These are phyloP conservation scores for Penicillium sp. DNA, from an alignment of 2,329 filamentous ascomycete species.

Conservation along the genomic window DNA sequence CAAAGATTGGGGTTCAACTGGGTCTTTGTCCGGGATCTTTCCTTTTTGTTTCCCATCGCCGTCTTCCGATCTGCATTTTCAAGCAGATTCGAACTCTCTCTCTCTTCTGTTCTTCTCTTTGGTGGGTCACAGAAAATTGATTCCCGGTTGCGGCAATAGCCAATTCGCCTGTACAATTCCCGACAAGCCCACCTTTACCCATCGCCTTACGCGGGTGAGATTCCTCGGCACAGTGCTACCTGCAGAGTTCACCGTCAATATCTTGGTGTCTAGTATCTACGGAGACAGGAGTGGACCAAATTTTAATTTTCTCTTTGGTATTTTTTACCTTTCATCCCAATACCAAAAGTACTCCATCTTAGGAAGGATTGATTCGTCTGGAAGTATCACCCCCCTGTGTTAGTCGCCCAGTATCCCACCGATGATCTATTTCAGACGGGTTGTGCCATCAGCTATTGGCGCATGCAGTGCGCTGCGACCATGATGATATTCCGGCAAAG, in stretches of 20 bases:
- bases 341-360: not conserved
- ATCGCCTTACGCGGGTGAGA: slow-evolving; percentile 6
- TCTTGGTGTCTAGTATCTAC: not conserved
- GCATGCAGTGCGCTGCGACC: slow-evolving; percentile 23
- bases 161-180: slow-evolving; percentile 4
- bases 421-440: slow-evolving; percentile 14
- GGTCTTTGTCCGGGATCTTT: slow-evolving; percentile 8
- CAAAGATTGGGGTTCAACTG: slow-evolving; percentile 1
- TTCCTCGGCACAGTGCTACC: slow-evolving; percentile 16
- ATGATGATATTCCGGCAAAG: slow-evolving; percentile 16
- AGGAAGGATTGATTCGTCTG: not conserved
- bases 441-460: slow-evolving; percentile 22
- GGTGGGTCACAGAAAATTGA: slow-evolving; percentile 11
- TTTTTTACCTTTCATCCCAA: not conserved
- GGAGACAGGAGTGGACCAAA: no score
- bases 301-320: not conserved
- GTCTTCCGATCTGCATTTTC: slow-evolving; percentile 18
- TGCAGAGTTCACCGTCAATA: slow-evolving; percentile 16
- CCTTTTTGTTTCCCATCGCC: slow-evolving; percentile 6
- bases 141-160: slow-evolving; percentile 10
- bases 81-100: slow-evolving; percentile 9
- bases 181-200: slow-evolving; percentile 14
- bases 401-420: slow-evolving; percentile 8
- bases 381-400: slow-evolving; percentile 7
- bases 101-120: slow-evolving; percentile 12